phyloP scores from a whole-genome alignment of 73 alveolate species.

The Tetrahymena elliotti region DNA sequence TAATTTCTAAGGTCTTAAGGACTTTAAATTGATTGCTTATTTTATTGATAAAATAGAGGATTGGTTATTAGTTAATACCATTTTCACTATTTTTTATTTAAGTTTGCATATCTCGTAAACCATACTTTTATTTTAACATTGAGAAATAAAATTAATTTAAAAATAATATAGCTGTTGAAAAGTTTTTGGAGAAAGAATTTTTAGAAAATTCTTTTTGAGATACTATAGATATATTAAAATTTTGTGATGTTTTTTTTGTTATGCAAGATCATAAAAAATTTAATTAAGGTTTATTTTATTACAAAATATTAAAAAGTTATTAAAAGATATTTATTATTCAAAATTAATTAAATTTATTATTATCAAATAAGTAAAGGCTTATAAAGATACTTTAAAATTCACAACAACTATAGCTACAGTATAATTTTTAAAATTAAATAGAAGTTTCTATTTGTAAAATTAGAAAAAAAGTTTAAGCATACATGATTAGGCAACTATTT shows the following conservation, averaged over 20 bases:
- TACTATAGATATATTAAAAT: no score
- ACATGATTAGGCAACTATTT: neutral
- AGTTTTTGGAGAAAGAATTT: neutral
- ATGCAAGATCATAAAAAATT: no score
- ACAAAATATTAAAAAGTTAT: neutral
- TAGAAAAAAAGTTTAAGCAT: neutral
- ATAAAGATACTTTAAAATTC: neutral
- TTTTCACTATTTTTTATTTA: no score
- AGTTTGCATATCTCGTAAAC: no score
- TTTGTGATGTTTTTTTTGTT: neutral
- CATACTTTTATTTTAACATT: no score
- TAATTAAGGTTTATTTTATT: neutral
- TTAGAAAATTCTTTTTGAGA: neutral
- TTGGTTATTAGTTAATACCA: no score
- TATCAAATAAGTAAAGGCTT: neutral
- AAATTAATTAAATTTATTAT: no score
- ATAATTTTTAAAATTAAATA: no score
- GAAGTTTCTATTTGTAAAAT: neutral
- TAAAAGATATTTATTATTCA: neutral
- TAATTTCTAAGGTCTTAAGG: no score
- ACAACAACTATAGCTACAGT: neutral
- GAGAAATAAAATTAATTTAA: no score
- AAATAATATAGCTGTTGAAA: neutral
- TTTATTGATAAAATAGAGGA: no score
- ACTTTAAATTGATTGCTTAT: no score